Percentiles rank a stretch among this genome's conserved stretches.
Conservation (phyloP, 371 early-diverging fungal genomes). For the Quaeritorhiza haematococci region DNA sequence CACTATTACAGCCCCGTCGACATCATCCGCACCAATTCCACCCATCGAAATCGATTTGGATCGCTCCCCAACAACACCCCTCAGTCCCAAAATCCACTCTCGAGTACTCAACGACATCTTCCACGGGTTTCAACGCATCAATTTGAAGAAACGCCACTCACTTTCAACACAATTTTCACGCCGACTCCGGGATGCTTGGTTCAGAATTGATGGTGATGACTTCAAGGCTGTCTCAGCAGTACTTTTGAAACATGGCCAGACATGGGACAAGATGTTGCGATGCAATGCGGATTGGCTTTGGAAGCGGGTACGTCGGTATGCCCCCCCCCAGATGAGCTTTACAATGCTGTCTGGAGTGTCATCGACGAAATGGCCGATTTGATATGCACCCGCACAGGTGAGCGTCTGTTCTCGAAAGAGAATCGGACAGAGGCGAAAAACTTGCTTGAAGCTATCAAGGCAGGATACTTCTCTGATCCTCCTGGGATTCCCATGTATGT, state of each 20-base stretch:
- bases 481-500: neutral
- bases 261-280: neutral
- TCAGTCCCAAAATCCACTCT: neutral
- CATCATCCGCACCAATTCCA: neutral
- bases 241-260: neutral
- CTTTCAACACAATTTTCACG: neutral
- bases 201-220: neutral
- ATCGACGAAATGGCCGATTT: neutral
- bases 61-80: neutral
- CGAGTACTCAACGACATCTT: neutral
- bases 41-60: neutral
- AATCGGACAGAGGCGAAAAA: neutral
- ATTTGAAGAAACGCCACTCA: neutral
- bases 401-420: neutral
- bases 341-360: neutral
- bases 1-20: neutral
- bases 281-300: neutral
- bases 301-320: neutral
- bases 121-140: neutral
- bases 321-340: neutral
- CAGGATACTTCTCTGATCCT: slow-evolving; percentile 2
- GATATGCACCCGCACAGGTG: neutral
- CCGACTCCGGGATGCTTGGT: neutral
- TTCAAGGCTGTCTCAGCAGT: neutral
- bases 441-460: neutral